A percentile compares a stretch with the other conserved stretches of the same genome.
Evolutionary conservation across 768 basidiomycete genomes (phyloP).

Genomic region (Hirschioporus abietinus): DNA sequence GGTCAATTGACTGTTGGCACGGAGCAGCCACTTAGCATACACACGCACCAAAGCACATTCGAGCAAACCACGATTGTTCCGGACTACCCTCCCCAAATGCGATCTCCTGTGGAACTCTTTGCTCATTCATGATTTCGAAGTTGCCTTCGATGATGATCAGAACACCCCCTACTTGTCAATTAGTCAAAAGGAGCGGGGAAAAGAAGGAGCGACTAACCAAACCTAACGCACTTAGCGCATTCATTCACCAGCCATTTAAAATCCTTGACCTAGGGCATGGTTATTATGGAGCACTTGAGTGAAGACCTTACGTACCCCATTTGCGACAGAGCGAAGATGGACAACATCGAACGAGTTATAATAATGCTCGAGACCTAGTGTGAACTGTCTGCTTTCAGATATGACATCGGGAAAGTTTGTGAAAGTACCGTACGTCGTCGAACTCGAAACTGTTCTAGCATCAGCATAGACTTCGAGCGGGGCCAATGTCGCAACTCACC

Average conservation of each 20-base stretch:
- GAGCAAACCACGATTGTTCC: slow-evolving; percentile 1
- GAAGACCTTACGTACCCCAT: neutral
- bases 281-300: neutral
- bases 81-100: slow-evolving; percentile 3
- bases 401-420: neutral
- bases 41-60: neutral
- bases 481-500: neutral
- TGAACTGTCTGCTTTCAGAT: neutral
- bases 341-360: slow-evolving; percentile 4
- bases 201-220: neutral
- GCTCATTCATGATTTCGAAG: slow-evolving; percentile 1
- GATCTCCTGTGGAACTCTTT: neutral
- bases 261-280: neutral
- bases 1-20: neutral
- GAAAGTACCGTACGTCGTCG: neutral
- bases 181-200: neutral
- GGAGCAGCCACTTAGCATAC: neutral
- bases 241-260: slow-evolving; percentile 2
- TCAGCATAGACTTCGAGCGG: neutral
- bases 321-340: neutral
- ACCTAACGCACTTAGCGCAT: neutral
- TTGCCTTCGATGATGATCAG: slow-evolving; percentile 1
- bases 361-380: neutral
- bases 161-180: neutral
- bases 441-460: neutral